A percentile compares a stretch with the other conserved stretches of the same genome.
These are phyloP conservation scores for Huntiella decipiens DNA, from an alignment of 2,329 filamentous ascomycete genomes.

Conservation along the genomic window DNA sequence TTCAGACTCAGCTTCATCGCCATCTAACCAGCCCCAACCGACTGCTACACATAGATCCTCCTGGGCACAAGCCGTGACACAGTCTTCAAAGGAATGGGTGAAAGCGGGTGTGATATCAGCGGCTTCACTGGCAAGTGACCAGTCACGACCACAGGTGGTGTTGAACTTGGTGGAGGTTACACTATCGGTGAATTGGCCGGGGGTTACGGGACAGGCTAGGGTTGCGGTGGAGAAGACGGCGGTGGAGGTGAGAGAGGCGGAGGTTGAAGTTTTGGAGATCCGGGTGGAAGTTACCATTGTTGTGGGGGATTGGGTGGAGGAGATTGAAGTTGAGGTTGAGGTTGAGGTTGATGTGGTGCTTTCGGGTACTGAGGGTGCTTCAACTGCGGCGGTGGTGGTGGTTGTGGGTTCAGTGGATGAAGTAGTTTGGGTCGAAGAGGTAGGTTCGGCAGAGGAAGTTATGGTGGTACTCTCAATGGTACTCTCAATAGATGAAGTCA, in stretches of 20 bases:
- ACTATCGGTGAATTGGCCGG: conserved; percentile 19
- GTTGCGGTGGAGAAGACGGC: conserved; percentile 14
- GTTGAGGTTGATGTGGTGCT: conserved; percentile 7
- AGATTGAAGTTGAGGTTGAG: conserved; percentile 12
- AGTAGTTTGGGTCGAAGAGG: too few relatives aligned
- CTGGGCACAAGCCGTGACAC: conserved; percentile 26
- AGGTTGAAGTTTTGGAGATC: too few relatives aligned
- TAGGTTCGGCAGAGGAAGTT: neutral
- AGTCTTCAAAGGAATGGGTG: conserved; percentile 23
- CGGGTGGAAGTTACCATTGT: neutral
- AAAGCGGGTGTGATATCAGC: conserved; percentile 19
- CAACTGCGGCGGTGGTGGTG: conserved; percentile 7
- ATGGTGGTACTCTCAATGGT: too few relatives aligned
- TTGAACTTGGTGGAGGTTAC: conserved; percentile 23
- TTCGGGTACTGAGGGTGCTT: conserved; percentile 1
- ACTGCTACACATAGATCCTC: conserved; percentile 23
- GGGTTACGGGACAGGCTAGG: conserved; percentile 23
- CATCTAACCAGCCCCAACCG: conserved; percentile 25
- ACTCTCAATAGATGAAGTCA: neutral
- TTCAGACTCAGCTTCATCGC: conserved; percentile 18
- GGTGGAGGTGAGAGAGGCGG: neutral
- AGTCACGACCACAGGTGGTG: conserved; percentile 28
- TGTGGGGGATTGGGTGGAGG: neutral
- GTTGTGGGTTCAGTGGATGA: too few relatives aligned
- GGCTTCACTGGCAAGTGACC: conserved; percentile 19